Percentiles rank a stretch among this genome's conserved stretches.
Conservation (phyloP, 1,139 yeast species). For the Schizosaccharomyces versatilis region DNA sequence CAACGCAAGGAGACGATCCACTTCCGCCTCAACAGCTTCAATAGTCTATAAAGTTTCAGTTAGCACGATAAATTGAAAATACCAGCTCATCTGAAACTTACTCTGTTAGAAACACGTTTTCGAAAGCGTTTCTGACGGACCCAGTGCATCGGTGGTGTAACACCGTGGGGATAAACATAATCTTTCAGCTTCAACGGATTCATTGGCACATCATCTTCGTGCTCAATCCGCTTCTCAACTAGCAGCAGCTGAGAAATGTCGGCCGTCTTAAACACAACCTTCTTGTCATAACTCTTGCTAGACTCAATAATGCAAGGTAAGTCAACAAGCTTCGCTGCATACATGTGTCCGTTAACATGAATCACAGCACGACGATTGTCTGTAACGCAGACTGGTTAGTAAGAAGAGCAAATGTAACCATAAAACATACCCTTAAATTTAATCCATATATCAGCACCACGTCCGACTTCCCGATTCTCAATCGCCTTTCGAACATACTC, state of each 20-base stretch:
- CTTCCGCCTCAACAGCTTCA: slow-evolving; percentile 50
- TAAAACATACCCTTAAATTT: slow-evolving; percentile 12
- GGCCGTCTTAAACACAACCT: slow-evolving; percentile 66
- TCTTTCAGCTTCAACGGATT: slow-evolving; percentile 20
- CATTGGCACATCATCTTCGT: slow-evolving; percentile 30
- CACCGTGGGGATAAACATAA: slow-evolving; percentile 45
- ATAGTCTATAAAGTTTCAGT: slow-evolving; percentile 19
- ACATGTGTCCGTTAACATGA: slow-evolving; percentile 31
- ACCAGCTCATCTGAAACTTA: not conserved
- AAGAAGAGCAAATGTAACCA: not conserved
- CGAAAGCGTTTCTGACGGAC: slow-evolving; percentile 34
- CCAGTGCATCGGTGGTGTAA: slow-evolving; percentile 52
- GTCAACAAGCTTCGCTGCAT: slow-evolving; percentile 72
- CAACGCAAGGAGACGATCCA: slow-evolving; percentile 48
- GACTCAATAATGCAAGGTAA: slow-evolving; percentile 76
- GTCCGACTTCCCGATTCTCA: slow-evolving; percentile 26
- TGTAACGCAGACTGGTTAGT: slow-evolving; percentile 22
- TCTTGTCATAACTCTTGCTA: slow-evolving; percentile 72
- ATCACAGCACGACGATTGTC: slow-evolving; percentile 60
- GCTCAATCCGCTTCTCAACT: slow-evolving; percentile 41
- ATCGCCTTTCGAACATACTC: slow-evolving; percentile 27
- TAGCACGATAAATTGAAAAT: not conserved
- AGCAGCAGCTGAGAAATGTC: slow-evolving; percentile 73
- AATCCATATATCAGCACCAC: slow-evolving; percentile 46
- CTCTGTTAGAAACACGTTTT: slow-evolving; percentile 25